These are phyloP conservation scores for Pinus albicaulis DNA, from an alignment of 75 land plant species.

Conservation along the genomic window DNA sequence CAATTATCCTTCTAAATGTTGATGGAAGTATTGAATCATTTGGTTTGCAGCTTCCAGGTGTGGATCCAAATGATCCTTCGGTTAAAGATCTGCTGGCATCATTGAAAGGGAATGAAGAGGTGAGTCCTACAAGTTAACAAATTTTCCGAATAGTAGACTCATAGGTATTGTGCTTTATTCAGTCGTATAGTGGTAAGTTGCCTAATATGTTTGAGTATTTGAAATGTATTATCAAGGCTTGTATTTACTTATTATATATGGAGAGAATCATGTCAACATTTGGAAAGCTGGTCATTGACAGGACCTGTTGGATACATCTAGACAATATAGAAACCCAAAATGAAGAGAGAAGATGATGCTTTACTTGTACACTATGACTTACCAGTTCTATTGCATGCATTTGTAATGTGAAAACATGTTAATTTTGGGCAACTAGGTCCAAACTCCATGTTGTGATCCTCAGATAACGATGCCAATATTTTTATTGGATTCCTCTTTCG, in stretches of 20 bases:
- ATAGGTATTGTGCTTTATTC: neutral
- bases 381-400: neutral
- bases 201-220: neutral
- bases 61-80: constrained; percentile 52
- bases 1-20: neutral
- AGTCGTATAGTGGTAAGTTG: neutral
- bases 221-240: neutral
- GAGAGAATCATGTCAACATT: neutral
- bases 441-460: too few species aligned
- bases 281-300: neutral
- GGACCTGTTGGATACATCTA: too few species aligned
- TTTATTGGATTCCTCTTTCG: too few species aligned
- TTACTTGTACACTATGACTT: neutral
- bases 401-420: too few species aligned
- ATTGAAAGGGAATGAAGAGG: constrained; percentile 30
- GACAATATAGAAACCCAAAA: too few species aligned
- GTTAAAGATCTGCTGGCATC: constrained; percentile 44
- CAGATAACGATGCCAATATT: too few species aligned
- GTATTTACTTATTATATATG: neutral
- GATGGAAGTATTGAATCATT: neutral
- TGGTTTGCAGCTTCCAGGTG: constrained; percentile 41
- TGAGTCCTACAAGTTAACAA: neutral
- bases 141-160: neutral
- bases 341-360: neutral
- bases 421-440: too few species aligned